phyloP scores from a whole-genome alignment of 257 asterid species.

The Solanum lycopersicoides region DNA sequence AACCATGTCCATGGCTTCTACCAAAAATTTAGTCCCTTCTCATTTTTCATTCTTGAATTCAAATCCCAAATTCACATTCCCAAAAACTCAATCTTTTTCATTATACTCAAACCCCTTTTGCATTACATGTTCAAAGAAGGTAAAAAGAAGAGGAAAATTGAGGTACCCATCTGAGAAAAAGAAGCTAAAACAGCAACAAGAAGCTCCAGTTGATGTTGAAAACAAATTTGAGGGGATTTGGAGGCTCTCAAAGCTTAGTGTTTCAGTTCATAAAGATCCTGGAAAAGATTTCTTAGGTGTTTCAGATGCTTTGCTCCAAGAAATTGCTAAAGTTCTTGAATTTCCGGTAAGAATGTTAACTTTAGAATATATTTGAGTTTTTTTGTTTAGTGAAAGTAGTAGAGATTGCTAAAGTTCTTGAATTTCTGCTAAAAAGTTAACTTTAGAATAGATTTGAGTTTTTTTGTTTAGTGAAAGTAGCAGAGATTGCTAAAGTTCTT shows the following conservation, averaged over 20 bases:
- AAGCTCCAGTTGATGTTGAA: slow-evolving; percentile 17
- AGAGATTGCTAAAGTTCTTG: background rate
- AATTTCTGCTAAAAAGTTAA: background rate
- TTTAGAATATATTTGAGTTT: background rate
- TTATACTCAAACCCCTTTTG: slow-evolving; percentile 10
- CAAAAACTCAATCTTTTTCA: background rate
- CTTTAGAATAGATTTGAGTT: background rate
- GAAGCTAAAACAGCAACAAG: slow-evolving; percentile 38
- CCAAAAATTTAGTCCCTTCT: slow-evolving; percentile 16
- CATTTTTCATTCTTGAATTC: slow-evolving; percentile 16
- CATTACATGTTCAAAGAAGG: slow-evolving; percentile 41
- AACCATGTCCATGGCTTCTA: slow-evolving; percentile 31
- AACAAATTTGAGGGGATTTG: slow-evolving; percentile 57
- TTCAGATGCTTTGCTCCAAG: slow-evolving; percentile 56
- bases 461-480: background rate
- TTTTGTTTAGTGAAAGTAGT: background rate
- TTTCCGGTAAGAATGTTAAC: slow-evolving; percentile 50
- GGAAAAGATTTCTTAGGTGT: slow-evolving; percentile 79
- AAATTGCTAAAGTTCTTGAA: slow-evolving; percentile 80
- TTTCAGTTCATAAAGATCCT: slow-evolving; percentile 67
- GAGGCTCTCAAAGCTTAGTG: slow-evolving; percentile 69
- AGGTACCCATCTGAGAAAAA: slow-evolving; percentile 97
- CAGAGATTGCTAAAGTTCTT: background rate
- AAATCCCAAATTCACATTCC: slow-evolving; percentile 15
- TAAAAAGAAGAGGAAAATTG: slow-evolving; percentile 71